Conservation (phyloP, 2,329 filamentous ascomycete genomes). For the Xylaria digitata region DNA sequence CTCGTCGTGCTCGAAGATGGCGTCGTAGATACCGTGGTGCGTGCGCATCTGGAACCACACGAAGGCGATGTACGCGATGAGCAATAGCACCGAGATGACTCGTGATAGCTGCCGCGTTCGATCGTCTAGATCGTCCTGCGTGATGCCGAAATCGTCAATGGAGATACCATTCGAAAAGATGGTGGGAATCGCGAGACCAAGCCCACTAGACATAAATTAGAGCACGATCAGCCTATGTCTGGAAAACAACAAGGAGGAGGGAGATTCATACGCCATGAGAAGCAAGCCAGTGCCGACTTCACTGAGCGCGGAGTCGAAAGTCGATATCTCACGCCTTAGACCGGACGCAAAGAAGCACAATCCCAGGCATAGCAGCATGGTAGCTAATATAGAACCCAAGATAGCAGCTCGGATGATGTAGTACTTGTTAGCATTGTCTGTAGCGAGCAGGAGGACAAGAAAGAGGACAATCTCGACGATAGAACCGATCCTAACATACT, state of each 20-base stretch:
- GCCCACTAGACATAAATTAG: constrained; percentile 51
- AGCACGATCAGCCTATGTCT: constrained; percentile 25
- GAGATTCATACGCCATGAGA: constrained; percentile 73
- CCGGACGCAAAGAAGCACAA: constrained; percentile 84
- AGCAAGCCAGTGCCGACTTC: constrained; percentile 83
- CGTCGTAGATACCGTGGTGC: constrained; percentile 81
- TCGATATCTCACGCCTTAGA: constrained; percentile 72
- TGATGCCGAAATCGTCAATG: constrained; percentile 44
- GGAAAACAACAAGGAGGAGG: constrained; percentile 49
- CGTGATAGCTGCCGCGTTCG: constrained; percentile 75
- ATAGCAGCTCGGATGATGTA: constrained; percentile 87
- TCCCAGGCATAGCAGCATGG: constrained; percentile 82
- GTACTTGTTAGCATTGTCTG: constrained; percentile 58
- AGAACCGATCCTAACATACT: constrained; percentile 67
- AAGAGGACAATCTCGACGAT: constrained; percentile 87
- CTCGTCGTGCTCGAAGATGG: constrained; percentile 78
- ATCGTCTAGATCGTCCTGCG: constrained; percentile 55
- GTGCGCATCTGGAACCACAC: constrained; percentile 80
- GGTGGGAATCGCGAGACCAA: constrained; percentile 64
- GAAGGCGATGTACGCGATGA: constrained; percentile 75
- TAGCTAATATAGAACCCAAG: constrained; percentile 84
- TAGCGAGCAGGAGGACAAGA: constrained; percentile 73
- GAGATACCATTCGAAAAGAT: constrained; percentile 65
- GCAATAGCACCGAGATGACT: constrained; percentile 75
- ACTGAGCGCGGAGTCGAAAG: constrained; percentile 79